Conservation (phyloP, 2,329 filamentous ascomycete species). For the Escovopsis sp. region DNA sequence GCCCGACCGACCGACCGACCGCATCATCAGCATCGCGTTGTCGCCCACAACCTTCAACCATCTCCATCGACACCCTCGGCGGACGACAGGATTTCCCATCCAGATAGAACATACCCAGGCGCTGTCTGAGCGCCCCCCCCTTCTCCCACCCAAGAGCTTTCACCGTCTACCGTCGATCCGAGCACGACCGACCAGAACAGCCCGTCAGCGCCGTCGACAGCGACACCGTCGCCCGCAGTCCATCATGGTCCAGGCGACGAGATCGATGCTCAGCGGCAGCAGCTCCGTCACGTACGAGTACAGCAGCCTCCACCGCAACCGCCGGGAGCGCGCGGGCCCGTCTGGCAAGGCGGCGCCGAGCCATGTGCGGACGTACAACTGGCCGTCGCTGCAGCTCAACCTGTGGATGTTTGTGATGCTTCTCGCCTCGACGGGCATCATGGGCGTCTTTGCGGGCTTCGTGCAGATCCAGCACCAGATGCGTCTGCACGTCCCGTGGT, state of each 20-base stretch:
- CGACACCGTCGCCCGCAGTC: too few species aligned
- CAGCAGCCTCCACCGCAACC: too few species aligned
- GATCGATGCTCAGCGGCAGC: constrained; percentile 16
- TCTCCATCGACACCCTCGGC: too few species aligned
- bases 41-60: too few species aligned
- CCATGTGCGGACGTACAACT: constrained; percentile 47
- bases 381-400: constrained; percentile 53
- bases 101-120: too few species aligned
- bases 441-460: constrained; percentile 48
- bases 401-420: constrained; percentile 55
- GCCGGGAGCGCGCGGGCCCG: constrained; percentile 23
- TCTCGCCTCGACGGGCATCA: constrained; percentile 39
- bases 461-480: constrained; percentile 43
- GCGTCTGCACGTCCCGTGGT: constrained; percentile 45
- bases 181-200: neutral
- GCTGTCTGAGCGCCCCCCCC: too few species aligned
- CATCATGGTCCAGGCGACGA: constrained; percentile 3
- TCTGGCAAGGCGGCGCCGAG: constrained; percentile 12
- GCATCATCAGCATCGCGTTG: too few species aligned
- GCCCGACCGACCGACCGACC: too few species aligned
- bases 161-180: too few species aligned
- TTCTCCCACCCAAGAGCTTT: too few species aligned
- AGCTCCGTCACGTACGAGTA: too few species aligned
- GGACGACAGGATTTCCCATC: too few species aligned
- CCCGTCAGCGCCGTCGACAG: neutral